Conservation (phyloP, 2,329 filamentous ascomycete species). For the Talaromyces rugulosus region DNA sequence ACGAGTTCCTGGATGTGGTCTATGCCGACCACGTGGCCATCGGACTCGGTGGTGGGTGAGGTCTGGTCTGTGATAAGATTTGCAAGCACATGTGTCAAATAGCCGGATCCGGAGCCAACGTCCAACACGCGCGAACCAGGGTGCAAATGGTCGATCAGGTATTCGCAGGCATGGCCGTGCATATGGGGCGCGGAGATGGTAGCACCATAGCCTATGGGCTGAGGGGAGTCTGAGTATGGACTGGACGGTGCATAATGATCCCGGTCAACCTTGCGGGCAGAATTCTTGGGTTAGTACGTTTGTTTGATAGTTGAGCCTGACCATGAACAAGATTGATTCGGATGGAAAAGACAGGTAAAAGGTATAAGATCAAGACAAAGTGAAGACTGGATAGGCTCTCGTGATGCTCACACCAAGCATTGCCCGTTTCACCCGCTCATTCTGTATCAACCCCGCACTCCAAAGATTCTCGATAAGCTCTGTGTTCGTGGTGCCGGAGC, state of each 20-base stretch:
- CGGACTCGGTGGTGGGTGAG: conserved; percentile 21
- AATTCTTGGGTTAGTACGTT: neutral
- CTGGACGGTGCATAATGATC: conserved; percentile 70
- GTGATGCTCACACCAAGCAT: conserved; percentile 61
- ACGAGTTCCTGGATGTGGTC: conserved; percentile 67
- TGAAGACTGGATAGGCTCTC: neutral
- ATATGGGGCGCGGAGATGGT: conserved; percentile 72
- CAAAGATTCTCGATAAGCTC: conserved; percentile 76
- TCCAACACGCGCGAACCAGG: conserved; percentile 61
- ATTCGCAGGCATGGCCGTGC: conserved; percentile 63
- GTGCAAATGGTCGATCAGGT: conserved; percentile 55
- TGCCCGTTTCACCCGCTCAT: conserved; percentile 67
- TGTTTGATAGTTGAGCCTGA: neutral
- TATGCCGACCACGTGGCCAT: conserved; percentile 61
- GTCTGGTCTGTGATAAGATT: conserved; percentile 56
- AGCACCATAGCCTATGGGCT: conserved; percentile 62
- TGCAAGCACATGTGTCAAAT: conserved; percentile 83
- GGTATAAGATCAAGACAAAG: neutral
- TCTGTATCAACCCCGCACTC: conserved; percentile 67
- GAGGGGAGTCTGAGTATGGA: conserved; percentile 71
- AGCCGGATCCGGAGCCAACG: conserved; percentile 72
- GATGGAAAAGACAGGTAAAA: neutral
- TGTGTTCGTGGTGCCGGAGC: conserved; percentile 68
- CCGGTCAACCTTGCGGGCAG: conserved; percentile 66
- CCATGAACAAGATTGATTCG: neutral